Base-by-base conservation (phyloP, 305 asterid species). In the Fraxinus sp. region DNA sequence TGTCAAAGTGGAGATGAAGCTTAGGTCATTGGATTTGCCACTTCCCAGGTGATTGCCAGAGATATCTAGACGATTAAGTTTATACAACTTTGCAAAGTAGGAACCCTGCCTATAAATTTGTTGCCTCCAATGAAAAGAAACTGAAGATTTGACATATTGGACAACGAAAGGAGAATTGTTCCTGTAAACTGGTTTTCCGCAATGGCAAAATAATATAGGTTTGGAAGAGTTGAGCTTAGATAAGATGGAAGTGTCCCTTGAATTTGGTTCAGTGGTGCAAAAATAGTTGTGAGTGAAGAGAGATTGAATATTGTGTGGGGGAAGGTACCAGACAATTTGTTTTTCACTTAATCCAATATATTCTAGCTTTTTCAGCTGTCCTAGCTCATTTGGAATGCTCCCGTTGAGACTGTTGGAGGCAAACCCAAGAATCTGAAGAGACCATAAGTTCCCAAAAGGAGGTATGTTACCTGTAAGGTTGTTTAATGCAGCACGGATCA, bases 121-220 rank as follows among this genome's bases (percentile, higher is more conserved):
- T 78, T 85, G n/a, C 83, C 85, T 13, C 79, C 78, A 37, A 64
- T 36, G 55, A 86, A 89, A 22, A 88, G 57, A 41, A 80, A 85
- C n/a, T 76, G 78, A 26, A 88, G 91, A 44, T 81, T 88, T 18
- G 90, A 83, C 83, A 88, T 86, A 74, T 86, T 88, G 6, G 88
- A 81, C 4, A 88, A 33, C 20, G 88, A 88, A 41, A 26, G 26
- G 1, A 88, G 88, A 44, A 85, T 80, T 22, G 70, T 33, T 28
- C 88, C 90, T 14, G 77, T 81, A 1, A 83, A 81, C 78, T 76
- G 66, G 77, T 88, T 86, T 72, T 83, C 84, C 35, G 86, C 87
- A 81, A 86, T 64, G 39, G 82, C 78, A 18, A 87, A 71, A 3
- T 78, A 82, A 32, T 74, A 80, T 76, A 88, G 35, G 52, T 55